Evolutionary conservation across 345 rosid genomes (phyloP).

Genomic region (Salix koriyanagi): DNA sequence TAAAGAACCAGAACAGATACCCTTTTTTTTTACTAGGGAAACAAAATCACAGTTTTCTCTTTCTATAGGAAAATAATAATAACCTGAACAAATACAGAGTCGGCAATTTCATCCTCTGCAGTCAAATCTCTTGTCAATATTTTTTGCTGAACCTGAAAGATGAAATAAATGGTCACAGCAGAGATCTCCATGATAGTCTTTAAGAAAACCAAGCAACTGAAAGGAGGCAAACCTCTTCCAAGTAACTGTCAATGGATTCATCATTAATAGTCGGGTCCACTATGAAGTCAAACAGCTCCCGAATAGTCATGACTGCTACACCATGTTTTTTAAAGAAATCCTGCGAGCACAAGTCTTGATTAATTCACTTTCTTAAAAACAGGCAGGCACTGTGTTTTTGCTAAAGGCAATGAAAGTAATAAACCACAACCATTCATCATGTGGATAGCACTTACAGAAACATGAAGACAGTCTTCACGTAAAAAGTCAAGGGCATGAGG

Average conservation of each 20-base stretch:
- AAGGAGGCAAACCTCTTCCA: conserved; percentile 63
- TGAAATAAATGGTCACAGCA: not conserved
- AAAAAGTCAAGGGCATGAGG: conserved; percentile 88
- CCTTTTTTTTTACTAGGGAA: too few relatives aligned
- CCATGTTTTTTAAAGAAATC: conserved; percentile 89
- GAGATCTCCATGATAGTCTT: not conserved
- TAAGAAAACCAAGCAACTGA: not conserved
- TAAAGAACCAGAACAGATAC: too few relatives aligned
- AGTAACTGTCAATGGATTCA: conserved; percentile 66
- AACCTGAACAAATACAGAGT: conserved; percentile 89
- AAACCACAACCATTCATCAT: not conserved
- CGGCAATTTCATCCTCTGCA: conserved; percentile 86
- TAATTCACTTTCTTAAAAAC: not conserved
- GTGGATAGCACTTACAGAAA: conserved; percentile 59
- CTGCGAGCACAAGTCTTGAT: conserved; percentile 30
- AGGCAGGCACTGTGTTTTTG: not conserved
- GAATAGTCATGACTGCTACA: conserved; percentile 86
- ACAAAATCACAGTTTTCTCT: too few relatives aligned
- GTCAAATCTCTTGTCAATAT: conserved; percentile 58
- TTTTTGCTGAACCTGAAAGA: conserved; percentile 66
- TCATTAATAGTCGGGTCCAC: conserved; percentile 88
- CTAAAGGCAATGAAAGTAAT: not conserved
- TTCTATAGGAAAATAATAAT: not conserved
- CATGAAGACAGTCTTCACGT: conserved; percentile 90
- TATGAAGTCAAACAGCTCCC: conserved; percentile 90